Evolutionary conservation across 2,329 filamentous ascomycete species (phyloP), one percentile per base, ranked within the genome.

Genomic region (Leptographium procerum): DNA sequence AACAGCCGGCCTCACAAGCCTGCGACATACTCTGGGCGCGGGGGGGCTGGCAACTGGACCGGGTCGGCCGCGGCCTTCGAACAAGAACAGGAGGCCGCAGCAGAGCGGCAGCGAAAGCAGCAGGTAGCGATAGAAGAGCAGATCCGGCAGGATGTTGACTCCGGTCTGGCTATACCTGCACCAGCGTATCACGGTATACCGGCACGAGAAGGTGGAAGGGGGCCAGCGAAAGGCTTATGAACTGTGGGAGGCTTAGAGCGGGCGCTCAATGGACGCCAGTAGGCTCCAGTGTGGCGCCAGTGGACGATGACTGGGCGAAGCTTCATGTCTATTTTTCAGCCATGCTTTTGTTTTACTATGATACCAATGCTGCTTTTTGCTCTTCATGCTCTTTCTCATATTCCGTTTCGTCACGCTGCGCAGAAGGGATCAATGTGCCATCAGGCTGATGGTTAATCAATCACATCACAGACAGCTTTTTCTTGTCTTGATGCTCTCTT

Each of bases 11-110:
- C 19, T 67, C 65, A 16, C 62, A 69, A 50, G 47, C 13, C 50
- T 9, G 16, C n/a, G 1, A 67, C 65, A 11, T 62, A 69, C 52
- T 69, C 69, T 7, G 81, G 82, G 0, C 75, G 81, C 6, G 82
- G 81, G 28, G 81, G 81, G n/a, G 79, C 79, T 1, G 82, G 81
- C 2, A 84, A 83, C 67, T 84, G 77, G 71, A 54, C 48, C 50
- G 68, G 67, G 26, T 61, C 64, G 29, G 61, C 59, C 29, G 60
- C 62, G 33, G 57, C 60, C 26, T 68, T 65, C 14, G 66, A 66
- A 57, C 55, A 14, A 3, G 19, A 33, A 9, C 34, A 55, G 53
- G 36, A 29, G 31, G 36, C n/a, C n/a, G 62, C 63, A n/a, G 66
- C 67, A 54, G 68, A 69, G 62, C 65, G 66, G 60, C 64, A 63